These are phyloP conservation scores for Naganishia sp. DNA, from an alignment of 1,284 basidiomycete species.

Conservation along the genomic window DNA sequence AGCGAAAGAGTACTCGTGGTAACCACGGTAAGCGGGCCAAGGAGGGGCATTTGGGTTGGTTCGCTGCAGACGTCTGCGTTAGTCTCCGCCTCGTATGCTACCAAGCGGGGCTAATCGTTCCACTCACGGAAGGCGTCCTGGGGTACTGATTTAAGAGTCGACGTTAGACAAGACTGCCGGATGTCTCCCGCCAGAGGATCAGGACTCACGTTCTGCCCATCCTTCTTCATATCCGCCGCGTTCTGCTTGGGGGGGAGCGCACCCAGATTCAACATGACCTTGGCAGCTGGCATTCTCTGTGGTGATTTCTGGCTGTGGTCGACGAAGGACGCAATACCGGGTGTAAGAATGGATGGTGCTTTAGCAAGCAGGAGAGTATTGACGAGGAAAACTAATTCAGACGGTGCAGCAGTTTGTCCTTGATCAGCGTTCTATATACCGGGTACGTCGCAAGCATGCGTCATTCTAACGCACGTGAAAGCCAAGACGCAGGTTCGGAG, in stretches of 20 bases:
- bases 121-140: constrained; percentile 56
- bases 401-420: too few species aligned
- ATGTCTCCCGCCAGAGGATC: background rate
- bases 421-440: constrained; percentile 1
- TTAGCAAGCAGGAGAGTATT: too few species aligned
- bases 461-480: background rate
- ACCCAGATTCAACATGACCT: constrained; percentile 51
- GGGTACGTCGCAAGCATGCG: background rate
- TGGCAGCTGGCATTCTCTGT: constrained; percentile 27
- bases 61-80: constrained; percentile 37
- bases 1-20: constrained; percentile 94
- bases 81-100: background rate
- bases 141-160: constrained; percentile 48
- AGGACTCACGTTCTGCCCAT: constrained; percentile 42
- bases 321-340: background rate
- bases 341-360: too few species aligned
- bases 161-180: background rate
- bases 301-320: background rate
- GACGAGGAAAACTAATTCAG: too few species aligned
- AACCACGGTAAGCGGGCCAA: constrained; percentile 92
- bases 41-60: constrained; percentile 87
- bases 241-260: constrained; percentile 53
- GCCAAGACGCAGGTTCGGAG: background rate
- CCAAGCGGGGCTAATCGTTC: constrained; percentile 19
- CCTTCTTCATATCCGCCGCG: constrained; percentile 46